Evolutionary conservation across 176 grass and related monocot species (phyloP).

Genomic region (Phyllostachys edulis): DNA sequence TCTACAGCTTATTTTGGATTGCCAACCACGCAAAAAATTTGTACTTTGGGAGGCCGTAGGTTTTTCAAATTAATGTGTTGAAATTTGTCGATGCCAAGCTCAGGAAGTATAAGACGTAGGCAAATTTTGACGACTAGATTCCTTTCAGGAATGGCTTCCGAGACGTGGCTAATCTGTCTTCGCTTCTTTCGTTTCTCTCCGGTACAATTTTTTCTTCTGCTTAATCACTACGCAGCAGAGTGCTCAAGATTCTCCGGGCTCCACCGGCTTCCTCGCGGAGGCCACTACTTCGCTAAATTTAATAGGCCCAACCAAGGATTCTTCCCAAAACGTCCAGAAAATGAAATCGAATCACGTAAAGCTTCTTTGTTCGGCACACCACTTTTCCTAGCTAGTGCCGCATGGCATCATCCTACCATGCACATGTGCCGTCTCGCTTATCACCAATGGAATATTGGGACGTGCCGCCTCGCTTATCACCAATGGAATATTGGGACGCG

Average conservation of each 20-base stretch:
- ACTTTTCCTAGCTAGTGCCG: not conserved
- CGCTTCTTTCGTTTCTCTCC: not conserved
- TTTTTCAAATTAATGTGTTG: too few species aligned
- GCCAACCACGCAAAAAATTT: too few species aligned
- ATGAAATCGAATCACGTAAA: slow-evolving; percentile 48
- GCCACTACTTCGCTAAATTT: not conserved
- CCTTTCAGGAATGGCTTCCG: too few species aligned
- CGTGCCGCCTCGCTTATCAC: not conserved
- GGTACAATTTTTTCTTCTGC: not conserved
- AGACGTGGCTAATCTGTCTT: too few species aligned
- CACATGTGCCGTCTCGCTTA: not conserved
- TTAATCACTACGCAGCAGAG: not conserved
- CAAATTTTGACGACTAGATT: too few species aligned
- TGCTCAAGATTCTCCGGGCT: not conserved
- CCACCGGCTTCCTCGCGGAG: not conserved
- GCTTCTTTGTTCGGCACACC: not conserved
- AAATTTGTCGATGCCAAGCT: too few species aligned
- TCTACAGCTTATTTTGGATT: too few species aligned
- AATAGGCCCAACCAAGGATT: not conserved
- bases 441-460: not conserved
- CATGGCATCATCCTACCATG: slow-evolving; percentile 27
- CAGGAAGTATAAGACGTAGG: too few species aligned
- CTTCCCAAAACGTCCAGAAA: slow-evolving; percentile 28
- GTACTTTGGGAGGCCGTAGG: too few species aligned
- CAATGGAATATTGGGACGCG: not conserved